A percentile compares a stretch with the other conserved stretches of the same genome.
Evolutionary conservation across 805 yeast species (phyloP).

Genomic region (Candida koratica): DNA sequence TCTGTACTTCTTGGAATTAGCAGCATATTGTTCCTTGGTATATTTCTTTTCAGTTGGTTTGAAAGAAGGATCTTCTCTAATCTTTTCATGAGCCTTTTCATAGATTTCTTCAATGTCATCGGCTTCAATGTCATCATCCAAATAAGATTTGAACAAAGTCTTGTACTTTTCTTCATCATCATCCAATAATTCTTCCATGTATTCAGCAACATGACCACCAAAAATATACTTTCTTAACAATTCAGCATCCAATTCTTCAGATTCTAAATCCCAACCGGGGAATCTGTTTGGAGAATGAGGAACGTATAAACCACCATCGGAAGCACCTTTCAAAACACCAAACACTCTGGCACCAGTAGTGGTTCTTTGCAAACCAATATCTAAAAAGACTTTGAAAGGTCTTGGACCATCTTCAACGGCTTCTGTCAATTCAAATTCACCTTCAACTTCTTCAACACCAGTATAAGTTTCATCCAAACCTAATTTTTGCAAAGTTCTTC

Average conservation of each 20-base stretch:
- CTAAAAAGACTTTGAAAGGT: constrained; percentile 99
- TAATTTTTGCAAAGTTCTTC: constrained; percentile 97
- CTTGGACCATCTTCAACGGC: constrained; percentile 99
- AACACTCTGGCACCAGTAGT: constrained; percentile 99
- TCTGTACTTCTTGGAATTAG: constrained; percentile 90
- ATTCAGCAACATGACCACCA: constrained; percentile 99
- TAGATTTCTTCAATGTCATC: constrained; percentile 95
- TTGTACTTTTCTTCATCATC: constrained; percentile 99
- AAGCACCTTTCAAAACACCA: constrained; percentile 99
- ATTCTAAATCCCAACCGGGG: constrained; percentile 99
- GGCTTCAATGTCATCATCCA: constrained; percentile 95
- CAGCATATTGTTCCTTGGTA: constrained; percentile 98
- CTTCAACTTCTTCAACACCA: constrained; percentile 99
- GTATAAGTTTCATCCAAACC: constrained; percentile 96
- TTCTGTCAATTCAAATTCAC: constrained; percentile 97
- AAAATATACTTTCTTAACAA: constrained; percentile 97
- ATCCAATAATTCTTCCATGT: constrained; percentile 99
- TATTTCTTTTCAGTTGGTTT: constrained; percentile 86
- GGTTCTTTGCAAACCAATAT: constrained; percentile 99
- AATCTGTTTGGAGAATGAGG: constrained; percentile 99
- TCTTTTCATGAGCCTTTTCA: constrained; percentile 88
- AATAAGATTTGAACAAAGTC: constrained; percentile 92
- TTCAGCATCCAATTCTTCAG: constrained; percentile 97
- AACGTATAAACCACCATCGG: constrained; percentile 98
- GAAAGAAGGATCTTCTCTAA: constrained; percentile 93